A percentile compares a stretch with the other conserved stretches of the same genome.
Evolutionary conservation across 305 asterid species (phyloP).

Genomic region (Fraxinus albicans): DNA sequence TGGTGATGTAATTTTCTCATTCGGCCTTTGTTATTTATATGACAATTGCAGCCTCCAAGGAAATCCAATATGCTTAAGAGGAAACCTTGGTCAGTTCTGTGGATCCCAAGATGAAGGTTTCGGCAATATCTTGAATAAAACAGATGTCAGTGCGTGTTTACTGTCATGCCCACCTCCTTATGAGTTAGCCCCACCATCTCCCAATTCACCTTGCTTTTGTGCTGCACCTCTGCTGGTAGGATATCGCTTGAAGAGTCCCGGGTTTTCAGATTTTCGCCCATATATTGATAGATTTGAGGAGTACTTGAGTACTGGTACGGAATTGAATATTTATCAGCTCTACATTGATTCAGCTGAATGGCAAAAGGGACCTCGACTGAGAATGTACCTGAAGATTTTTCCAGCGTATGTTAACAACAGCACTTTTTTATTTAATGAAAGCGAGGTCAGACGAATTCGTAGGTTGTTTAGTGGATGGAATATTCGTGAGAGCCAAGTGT

Average conservation of each 20-base stretch:
- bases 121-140: constrained; percentile 24
- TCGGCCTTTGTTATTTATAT: constrained; percentile 3
- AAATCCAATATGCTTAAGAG: constrained; percentile 64
- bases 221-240: constrained; percentile 79
- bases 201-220: constrained; percentile 60
- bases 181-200: constrained; percentile 60
- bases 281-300: constrained; percentile 49
- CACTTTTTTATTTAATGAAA: constrained; percentile 43
- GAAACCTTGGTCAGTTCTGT: constrained; percentile 41
- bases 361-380: constrained; percentile 85
- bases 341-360: constrained; percentile 49
- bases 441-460: constrained; percentile 65
- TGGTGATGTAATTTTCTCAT: background rate
- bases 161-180: constrained; percentile 61
- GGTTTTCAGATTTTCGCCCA: constrained; percentile 68
- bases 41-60: constrained; percentile 69
- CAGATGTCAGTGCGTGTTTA: constrained; percentile 39
- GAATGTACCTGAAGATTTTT: constrained; percentile 75
- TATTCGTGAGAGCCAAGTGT: constrained; percentile 64
- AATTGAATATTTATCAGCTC: constrained; percentile 60
- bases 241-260: constrained; percentile 93
- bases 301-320: constrained; percentile 67
- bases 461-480: constrained; percentile 74
- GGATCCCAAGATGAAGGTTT: constrained; percentile 51
- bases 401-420: constrained; percentile 46